Base-by-base conservation (phyloP, 139 green algal species). In the Chlamydomonas schloesseri region DNA sequence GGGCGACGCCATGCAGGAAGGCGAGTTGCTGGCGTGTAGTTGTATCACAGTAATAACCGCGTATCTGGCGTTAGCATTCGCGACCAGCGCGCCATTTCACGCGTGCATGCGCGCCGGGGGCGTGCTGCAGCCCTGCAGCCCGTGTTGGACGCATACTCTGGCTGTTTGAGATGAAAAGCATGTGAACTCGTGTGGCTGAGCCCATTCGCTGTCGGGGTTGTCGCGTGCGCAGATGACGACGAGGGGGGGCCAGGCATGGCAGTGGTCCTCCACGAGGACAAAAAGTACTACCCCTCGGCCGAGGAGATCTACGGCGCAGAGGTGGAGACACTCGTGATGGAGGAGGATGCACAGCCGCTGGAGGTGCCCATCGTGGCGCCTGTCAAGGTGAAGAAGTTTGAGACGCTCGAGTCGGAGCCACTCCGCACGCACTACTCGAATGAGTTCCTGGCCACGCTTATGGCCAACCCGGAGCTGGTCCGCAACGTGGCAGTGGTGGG, bases 231-330 rank as follows among this genome's bases (percentile, higher is more conserved):
- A 47, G 89, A 89, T 33, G 91, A 95, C 42, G 90, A 89, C n/a
- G 93, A 95, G 26, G 91, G 92, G 28, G 93, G 53, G n/a, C 94
- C 53, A 69, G 90, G 31, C 1, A 83, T 83, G 73, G 79, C 71
- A 14, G 91, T 99, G 3, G 95, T 99, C 3, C 90, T 99, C 28
- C 93, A 97, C 26, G 98, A 99, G 87, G 98, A 99, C 93, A 99
- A 99, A 73, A 99, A 99, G 92, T 99, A 99, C 88, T 99, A 99
- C 89, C 96, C 98, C 21, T 96, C 93, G 24, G 98, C 98, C 2
- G 95, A 99, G 65, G 98, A 99, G 90, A 92, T 95, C 1, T 99
- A 98, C 82, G 98, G 98, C 1, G 71, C 79, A 53, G 98, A 94
- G 36, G 97, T 97, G 42, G 98, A 99, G 79, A 87, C 83, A 8